These are phyloP conservation scores for Plasmodium chabaudi DNA, from an alignment of 169 alveolate genomes.

Conservation along the genomic window DNA sequence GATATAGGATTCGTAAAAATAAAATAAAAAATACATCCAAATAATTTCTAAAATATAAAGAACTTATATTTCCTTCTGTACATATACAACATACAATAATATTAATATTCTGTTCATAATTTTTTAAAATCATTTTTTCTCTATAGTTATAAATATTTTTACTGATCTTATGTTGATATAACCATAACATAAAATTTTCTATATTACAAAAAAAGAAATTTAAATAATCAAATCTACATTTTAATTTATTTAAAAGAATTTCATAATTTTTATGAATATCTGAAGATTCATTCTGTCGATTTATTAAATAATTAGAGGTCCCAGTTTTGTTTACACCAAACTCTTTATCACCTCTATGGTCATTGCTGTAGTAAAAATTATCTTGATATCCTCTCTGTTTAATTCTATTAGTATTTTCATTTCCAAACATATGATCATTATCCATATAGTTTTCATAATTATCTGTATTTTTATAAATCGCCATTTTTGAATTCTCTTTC, in stretches of 20 bases:
- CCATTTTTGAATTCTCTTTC: not conserved
- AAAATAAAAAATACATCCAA: slow-evolving; percentile 59
- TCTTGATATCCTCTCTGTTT: no score
- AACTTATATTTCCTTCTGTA: slow-evolving; percentile 65
- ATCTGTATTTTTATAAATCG: not conserved
- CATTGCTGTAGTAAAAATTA: no score
- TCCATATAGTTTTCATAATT: not conserved
- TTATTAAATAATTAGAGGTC: not conserved
- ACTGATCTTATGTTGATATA: slow-evolving; percentile 50
- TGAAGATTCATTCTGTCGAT: not conserved
- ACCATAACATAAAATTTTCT: slow-evolving; percentile 65
- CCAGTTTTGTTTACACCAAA: not conserved
- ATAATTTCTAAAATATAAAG: slow-evolving; percentile 51
- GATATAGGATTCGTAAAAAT: slow-evolving; percentile 35
- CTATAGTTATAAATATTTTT: slow-evolving; percentile 24
- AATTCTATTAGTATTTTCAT: no score
- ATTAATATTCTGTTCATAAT: slow-evolving; percentile 43
- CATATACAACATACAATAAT: slow-evolving; percentile 68
- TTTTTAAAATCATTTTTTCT: slow-evolving; percentile 19
- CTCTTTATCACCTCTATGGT: not conserved
- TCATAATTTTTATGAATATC: not conserved
- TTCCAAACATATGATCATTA: no score
- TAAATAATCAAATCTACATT: slow-evolving; percentile 52
- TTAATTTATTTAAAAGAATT: slow-evolving; percentile 2
- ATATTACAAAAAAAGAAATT: slow-evolving; percentile 26